These are phyloP conservation scores for Aspergillus bridgeri DNA, from an alignment of 495 filamentous ascomycete species.

Conservation along the genomic window DNA sequence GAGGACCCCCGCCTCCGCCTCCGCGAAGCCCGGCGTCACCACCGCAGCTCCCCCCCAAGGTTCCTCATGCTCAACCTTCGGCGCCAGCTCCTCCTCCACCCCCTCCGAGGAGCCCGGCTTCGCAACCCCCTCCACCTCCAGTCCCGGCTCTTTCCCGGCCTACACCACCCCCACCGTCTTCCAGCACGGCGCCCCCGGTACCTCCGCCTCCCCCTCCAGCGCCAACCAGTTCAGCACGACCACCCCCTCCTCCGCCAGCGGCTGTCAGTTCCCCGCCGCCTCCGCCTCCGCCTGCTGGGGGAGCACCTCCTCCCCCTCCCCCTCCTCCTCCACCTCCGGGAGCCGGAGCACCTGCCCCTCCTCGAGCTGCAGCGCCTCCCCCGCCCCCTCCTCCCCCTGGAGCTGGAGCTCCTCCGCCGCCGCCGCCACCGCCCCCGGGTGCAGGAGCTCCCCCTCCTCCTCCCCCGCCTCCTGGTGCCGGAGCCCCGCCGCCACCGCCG, in stretches of 20 bases:
- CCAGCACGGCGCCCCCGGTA: conserved; percentile 21
- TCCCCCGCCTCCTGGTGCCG: conserved; percentile 59
- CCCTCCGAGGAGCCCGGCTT: conserved; percentile 47
- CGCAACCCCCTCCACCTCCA: conserved; percentile 53
- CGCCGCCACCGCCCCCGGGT: conserved; percentile 45
- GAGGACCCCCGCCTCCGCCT: conserved; percentile 63
- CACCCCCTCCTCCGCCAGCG: conserved; percentile 34
- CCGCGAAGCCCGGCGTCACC: conserved; percentile 56
- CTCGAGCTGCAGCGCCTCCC: conserved; percentile 29
- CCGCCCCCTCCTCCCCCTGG: conserved; percentile 55
- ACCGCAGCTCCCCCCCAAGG: conserved; percentile 72
- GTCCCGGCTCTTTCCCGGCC: conserved; percentile 31
- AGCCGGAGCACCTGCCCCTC: conserved; percentile 32
- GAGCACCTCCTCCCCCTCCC: conserved; percentile 21
- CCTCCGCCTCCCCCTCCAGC: conserved; percentile 32
- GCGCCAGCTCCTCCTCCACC: conserved; percentile 56
- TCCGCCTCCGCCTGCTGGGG: conserved; percentile 50
- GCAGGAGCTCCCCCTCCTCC: conserved; percentile 28
- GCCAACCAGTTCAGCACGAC: conserved; percentile 14
- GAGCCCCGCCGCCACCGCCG: conserved; percentile 31
- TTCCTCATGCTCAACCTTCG: conserved; percentile 40
- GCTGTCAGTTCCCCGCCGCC: conserved; percentile 21
- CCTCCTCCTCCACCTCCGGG: conserved; percentile 48
- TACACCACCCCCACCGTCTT: conserved; percentile 32
- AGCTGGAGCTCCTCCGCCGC: conserved; percentile 37